Percentiles rank a stretch among this genome's conserved stretches.
Conservation (phyloP, 1,139 yeast genomes). For the Hansenula lynferdii region DNA sequence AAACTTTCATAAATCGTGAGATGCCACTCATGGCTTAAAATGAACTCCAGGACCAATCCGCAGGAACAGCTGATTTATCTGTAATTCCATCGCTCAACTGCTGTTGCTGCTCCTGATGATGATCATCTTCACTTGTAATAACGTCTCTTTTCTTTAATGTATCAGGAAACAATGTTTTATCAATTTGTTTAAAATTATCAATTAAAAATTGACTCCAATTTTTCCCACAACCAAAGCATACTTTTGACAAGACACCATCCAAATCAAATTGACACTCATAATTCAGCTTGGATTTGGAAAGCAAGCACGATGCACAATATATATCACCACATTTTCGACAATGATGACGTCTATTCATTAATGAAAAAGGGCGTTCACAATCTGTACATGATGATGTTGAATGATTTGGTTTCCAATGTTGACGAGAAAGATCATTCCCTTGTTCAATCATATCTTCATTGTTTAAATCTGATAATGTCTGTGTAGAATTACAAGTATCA, state of each 20-base stretch:
- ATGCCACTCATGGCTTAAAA: constrained; percentile 9
- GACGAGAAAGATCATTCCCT: constrained; percentile 27
- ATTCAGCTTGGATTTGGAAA: constrained; percentile 17
- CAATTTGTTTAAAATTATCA: constrained; percentile 13
- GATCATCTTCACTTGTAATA: neutral
- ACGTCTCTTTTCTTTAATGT: constrained; percentile 2
- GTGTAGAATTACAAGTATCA: neutral
- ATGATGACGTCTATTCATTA: constrained; percentile 86
- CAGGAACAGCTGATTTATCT: constrained; percentile 16
- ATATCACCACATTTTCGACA: constrained; percentile 93
- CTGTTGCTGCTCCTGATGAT: constrained; percentile 2
- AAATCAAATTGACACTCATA: constrained; percentile 15
- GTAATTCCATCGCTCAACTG: neutral
- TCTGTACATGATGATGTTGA: constrained; percentile 57
- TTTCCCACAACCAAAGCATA: constrained; percentile 21
- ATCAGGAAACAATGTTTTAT: constrained; percentile 7
- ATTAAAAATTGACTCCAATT: constrained; percentile 16
- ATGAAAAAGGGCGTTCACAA: constrained; percentile 58
- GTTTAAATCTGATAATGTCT: neutral
- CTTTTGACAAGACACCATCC: constrained; percentile 17
- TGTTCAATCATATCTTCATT: neutral
- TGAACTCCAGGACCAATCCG: constrained; percentile 25
- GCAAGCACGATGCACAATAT: constrained; percentile 44
- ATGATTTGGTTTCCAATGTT: constrained; percentile 80
- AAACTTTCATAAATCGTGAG: too few species aligned